Base-by-base conservation (phyloP, 495 filamentous ascomycete species). In the Glutinoglossum americanum region DNA sequence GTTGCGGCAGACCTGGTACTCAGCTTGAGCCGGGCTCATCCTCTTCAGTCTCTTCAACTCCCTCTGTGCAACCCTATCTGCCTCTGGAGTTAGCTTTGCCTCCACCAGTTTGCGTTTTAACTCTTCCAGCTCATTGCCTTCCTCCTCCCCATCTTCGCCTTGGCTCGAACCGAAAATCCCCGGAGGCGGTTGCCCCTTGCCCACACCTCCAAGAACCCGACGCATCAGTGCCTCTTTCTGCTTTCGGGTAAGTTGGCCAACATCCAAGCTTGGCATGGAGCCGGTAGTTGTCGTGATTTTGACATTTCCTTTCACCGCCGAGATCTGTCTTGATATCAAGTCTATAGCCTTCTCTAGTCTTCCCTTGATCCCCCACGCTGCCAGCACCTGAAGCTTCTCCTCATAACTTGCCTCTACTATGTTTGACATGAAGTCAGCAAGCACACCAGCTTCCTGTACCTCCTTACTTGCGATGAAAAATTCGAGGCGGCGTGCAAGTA, bases 361-460 rank as follows among this genome's bases (percentile, higher is more conserved):
- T n/a, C 82, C 76, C 62, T 81, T 82, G 9, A 92, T 73, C 63
- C 89, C 78, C 17, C 89, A 66, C 1, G 87, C 78, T 28, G 86
- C 74, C 15, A 98, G 73, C 19, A 97, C 78, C 56, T 85, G 77
- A 32, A 98, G 73, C 71, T 88, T 93, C 62, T 98, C 92, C 65
- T 94, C 85, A 59, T 89, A 79, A 17, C 83, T 81, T 41, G 80
- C 80, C 55, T 94, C 85, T 1, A 93, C 78, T 27, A 96, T 77
- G 67, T 92, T 89, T 8, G 85, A 80, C 87, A 97, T 93, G 62
- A 96, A 95, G 65, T 99, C 93, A 8, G 92, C 92, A n/a, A 99
- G 72, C 8, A 77, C 73, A 7, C 90, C 92, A 4, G 92, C 89
- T 57, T 95, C 85, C 35, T 73, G 67, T 35, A 85, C 64, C 55